Base-by-base conservation (phyloP, 441 rosid genomes). In the Cnidoscolus chayamansa region DNA sequence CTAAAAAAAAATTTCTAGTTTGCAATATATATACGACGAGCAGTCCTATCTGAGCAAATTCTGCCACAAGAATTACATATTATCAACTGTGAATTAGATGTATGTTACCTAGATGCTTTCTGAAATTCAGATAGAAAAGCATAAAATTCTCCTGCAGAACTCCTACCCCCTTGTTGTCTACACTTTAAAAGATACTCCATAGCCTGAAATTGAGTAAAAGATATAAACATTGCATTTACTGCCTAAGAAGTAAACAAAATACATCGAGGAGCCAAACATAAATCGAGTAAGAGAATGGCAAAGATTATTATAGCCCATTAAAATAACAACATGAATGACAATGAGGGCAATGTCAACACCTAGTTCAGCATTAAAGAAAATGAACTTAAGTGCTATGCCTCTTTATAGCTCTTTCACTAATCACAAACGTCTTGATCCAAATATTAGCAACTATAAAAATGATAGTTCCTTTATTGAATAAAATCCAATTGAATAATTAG, bases 121-220 rank as follows among this genome's bases (percentile, higher is more conserved):
- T 94, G 97, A 88, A 94, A 94, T 55, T 82, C 86, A 30, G 92
- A 83, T 74, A 94, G 82, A 82, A 94, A 91, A 17, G 81, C 67
- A 71, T 72, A 74, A 80, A 94, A 90, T 10, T 94, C 97, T 67
- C 86, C 69, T 3, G 84, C 79, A 63, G 95, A 90, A 75, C 87
- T 86, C 71, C 68, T 77, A 47, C 95, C 93, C 13, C 82, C 90
- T 37, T 82, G 79, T 67, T 83, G 79, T 54, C 86, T 84, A 76
- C 96, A 91, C 48, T 82, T 74, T 9, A 88, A 69, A 53, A 91
- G 82, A 77, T 88, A 94, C 72, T 90, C 98, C 98, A 90, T 90
- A 19, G 96, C 96, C 98, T 94, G 89, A 74, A 74, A 84, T 70
- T 53, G 72, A 25, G 74, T 20, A 17, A 57, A 73, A 58, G 16